Conservation (phyloP, 805 yeast species). For the Metahyphopichia silvanorum region DNA sequence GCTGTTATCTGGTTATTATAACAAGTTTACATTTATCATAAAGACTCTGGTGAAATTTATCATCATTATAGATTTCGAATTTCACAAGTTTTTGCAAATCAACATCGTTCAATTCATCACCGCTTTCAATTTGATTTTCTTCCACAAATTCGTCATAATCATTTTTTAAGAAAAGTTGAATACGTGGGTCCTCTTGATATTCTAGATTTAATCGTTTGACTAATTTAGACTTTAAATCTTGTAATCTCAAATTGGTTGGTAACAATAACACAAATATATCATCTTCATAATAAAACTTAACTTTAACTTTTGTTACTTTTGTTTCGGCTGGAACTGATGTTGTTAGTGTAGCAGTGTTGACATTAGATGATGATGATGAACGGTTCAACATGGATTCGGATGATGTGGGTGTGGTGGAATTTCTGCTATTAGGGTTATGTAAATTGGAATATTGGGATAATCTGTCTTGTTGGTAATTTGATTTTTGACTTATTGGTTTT, state of each 20-base stretch:
- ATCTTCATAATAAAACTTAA: conserved; percentile 74
- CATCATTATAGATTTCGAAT: conserved; percentile 38
- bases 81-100: conserved; percentile 25
- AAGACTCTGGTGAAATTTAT: conserved; percentile 34
- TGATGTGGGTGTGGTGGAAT: conserved; percentile 26
- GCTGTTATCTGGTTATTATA: conserved; percentile 13
- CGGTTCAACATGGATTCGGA: conserved; percentile 17
- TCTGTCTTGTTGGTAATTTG: conserved; percentile 49
- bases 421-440: conserved; percentile 14
- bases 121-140: conserved; percentile 22
- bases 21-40: conserved; percentile 44
- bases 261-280: conserved; percentile 74
- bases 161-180: conserved; percentile 37
- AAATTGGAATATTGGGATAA: conserved; percentile 47
- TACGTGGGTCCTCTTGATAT: conserved; percentile 12
- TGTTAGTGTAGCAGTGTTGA: conserved; percentile 11
- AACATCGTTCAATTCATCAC: conserved; percentile 21
- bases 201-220: conserved; percentile 46
- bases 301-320: conserved; percentile 44
- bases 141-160: conserved; percentile 40
- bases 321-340: conserved; percentile 8
- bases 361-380: conserved; percentile 17
- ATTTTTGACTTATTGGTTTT: conserved; percentile 37
- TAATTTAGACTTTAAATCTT: conserved; percentile 50
- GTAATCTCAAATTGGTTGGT: conserved; percentile 44